Evolutionary conservation across 2,329 filamentous ascomycete species (phyloP), one percentile per base, ranked within the genome.

Genomic region (Pseudocercospora macadamiae): DNA sequence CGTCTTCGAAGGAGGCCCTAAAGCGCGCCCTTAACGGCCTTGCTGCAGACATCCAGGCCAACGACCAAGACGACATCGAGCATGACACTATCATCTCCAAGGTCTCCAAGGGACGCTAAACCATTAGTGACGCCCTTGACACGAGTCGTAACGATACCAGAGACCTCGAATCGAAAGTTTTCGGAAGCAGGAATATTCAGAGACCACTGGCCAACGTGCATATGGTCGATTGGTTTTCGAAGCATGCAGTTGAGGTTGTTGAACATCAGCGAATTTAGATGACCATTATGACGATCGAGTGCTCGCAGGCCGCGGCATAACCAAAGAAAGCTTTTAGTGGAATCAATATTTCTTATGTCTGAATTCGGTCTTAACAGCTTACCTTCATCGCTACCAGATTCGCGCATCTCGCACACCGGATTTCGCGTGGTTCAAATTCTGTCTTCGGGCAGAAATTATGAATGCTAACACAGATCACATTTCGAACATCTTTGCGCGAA

Each of bases 11-110:
- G 59, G 64, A 93, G 71, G 88, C 89, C 60, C 84, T 95, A 68
- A 93, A 92, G 85, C 87, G 88, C 76, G 78, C 89, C 51, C 84
- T 95, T 64, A 89, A 85, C 73, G 90, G 89, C 64, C 80, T 93
- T 69, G 88, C 88, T 62, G 79, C 82, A 70, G 90, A 93, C 75
- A 83, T 93, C 70, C 90, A 95, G 82, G 90, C 89, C 80, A 93
- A 93, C 81, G 90, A 93, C 76, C 77, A 80, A 68, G 89, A 91
- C 76, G 90, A 93, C 76, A 89, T 95, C 73, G 89, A 93, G 80
- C 87, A 86, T 77, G 86, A 89, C 65, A 83, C 81, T 71, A 82
- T 93, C 73, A 79, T 91, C 76, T 68, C 67, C 64, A 74, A 76
- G 60, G 79, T 80, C 59, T 76, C 76, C 73, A 82, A 80, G 77